Percentiles rank a stretch among this genome's conserved stretches.
phyloP scores from a whole-genome alignment of 1,284 basidiomycete genomes.

The Sanghuangporus weigelae region DNA sequence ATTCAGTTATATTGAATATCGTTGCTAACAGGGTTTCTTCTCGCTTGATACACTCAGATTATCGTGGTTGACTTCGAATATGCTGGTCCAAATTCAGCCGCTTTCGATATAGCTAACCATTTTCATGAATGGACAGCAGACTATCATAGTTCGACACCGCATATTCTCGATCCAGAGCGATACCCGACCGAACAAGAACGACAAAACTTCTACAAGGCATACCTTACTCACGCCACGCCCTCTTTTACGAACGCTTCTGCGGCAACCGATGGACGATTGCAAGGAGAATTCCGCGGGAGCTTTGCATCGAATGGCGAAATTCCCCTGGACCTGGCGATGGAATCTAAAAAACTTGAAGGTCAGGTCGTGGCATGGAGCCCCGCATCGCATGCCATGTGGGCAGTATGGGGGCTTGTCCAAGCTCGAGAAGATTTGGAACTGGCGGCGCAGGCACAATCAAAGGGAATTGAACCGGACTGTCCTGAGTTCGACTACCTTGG shows the following conservation, averaged over 20 bases:
- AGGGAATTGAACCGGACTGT: conserved; percentile 27
- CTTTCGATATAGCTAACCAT: conserved; percentile 93
- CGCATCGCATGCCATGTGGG: conserved; percentile 86
- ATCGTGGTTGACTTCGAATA: conserved; percentile 97
- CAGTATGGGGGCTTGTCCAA: conserved; percentile 88
- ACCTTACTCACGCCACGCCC: conserved; percentile 49
- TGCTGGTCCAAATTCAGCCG: conserved; percentile 81
- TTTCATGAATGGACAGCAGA: conserved; percentile 94
- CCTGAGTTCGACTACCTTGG: conserved; percentile 77
- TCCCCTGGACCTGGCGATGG: conserved; percentile 3
- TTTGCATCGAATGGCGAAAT: conserved; percentile 33
- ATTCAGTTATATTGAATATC: background rate
- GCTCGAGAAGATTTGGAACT: conserved; percentile 75
- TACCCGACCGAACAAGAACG: conserved; percentile 78
- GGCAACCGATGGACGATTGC: conserved; percentile 24
- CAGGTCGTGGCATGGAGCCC: conserved; percentile 85
- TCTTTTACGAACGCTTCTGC: conserved; percentile 24
- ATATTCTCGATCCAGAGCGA: conserved; percentile 58
- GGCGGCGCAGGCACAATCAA: conserved; percentile 31
- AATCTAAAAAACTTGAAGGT: conserved; percentile 49
- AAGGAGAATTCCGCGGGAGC: conserved; percentile 25
- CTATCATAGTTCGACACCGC: conserved; percentile 75
- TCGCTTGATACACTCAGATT: conserved; percentile 44
- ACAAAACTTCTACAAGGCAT: conserved; percentile 78
- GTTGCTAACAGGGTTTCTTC: background rate